Conservation (phyloP, 1,284 basidiomycete genomes). For the Ceratobasidium theobromae region DNA sequence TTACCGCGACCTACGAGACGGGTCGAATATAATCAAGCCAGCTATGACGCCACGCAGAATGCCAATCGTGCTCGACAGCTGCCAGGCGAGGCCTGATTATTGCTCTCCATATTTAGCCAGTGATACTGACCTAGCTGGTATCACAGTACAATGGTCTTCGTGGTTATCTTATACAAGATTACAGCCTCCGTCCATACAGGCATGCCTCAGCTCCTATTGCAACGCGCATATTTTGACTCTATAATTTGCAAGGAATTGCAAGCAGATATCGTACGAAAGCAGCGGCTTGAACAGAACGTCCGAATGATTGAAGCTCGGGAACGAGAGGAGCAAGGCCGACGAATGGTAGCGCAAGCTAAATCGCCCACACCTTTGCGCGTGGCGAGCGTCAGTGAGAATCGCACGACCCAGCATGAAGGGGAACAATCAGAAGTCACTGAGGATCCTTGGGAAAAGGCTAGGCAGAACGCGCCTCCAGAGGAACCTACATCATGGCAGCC, state of each 20-base stretch:
- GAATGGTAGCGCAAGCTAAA: conserved; percentile 36
- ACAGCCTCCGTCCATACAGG: conserved; percentile 39
- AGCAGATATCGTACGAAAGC: conserved; percentile 38
- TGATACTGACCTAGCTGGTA: background rate
- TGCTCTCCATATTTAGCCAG: background rate
- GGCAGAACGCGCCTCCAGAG: conserved; percentile 4
- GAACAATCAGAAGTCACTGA: background rate
- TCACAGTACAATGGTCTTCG: conserved; percentile 41
- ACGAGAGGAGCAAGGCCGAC: conserved; percentile 38
- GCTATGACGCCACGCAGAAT: conserved; percentile 23
- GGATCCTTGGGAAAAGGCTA: conserved; percentile 27
- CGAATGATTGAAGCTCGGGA: conserved; percentile 39
- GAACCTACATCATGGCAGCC: conserved; percentile 18
- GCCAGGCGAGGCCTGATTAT: conserved; percentile 11
- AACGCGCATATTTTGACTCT: too few species aligned
- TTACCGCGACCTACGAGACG: conserved; percentile 14
- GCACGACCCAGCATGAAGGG: background rate
- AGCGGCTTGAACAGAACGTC: conserved; percentile 38
- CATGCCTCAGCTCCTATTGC: conserved; percentile 32
- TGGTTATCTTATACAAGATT: conserved; percentile 41
- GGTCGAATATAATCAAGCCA: conserved; percentile 20
- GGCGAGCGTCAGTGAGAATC: background rate
- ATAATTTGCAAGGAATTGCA: conserved; percentile 41
- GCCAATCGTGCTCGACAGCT: conserved; percentile 27
- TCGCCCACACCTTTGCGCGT: background rate